Percentiles rank a stretch among this genome's conserved stretches.
phyloP scores from a whole-genome alignment of 345 rosid genomes.

The Brassica juncea region DNA sequence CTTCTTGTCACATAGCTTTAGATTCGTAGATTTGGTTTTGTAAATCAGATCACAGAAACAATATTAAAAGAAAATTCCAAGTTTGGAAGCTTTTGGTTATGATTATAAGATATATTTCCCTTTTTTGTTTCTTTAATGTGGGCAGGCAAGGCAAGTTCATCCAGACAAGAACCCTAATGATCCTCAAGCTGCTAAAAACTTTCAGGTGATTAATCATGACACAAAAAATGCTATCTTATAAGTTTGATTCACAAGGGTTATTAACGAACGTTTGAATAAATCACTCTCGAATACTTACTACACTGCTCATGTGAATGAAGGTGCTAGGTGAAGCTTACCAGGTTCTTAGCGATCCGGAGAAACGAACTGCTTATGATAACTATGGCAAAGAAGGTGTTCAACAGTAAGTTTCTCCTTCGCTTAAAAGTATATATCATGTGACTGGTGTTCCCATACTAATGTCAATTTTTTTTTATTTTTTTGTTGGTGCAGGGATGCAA shows the following conservation, averaged over 20 bases:
- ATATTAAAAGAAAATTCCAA: neutral
- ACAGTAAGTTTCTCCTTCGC: conserved; percentile 55
- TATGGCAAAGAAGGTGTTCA: conserved; percentile 77
- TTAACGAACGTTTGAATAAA: neutral
- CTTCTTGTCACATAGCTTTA: neutral
- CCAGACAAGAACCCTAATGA: conserved; percentile 95
- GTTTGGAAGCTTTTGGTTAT: neutral
- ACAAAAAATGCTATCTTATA: neutral
- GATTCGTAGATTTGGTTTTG: neutral
- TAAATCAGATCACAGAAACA: neutral
- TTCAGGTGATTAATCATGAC: conserved; percentile 58
- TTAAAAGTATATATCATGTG: no score
- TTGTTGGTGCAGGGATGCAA: conserved; percentile 58
- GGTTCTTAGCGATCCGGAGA: conserved; percentile 85
- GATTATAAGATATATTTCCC: neutral
- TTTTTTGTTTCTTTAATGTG: neutral
- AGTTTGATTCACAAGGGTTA: neutral
- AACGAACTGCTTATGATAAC: conserved; percentile 82
- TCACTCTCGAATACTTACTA: conserved; percentile 15
- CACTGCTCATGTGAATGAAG: conserved; percentile 43
- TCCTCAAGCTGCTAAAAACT: conserved; percentile 86
- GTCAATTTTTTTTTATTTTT: neutral
- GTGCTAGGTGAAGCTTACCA: conserved; percentile 95
- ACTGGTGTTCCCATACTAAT: neutral
- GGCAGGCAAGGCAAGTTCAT: conserved; percentile 88